Base-by-base conservation (phyloP, 1,284 basidiomycete genomes). In the Trichosporon ovoides region DNA sequence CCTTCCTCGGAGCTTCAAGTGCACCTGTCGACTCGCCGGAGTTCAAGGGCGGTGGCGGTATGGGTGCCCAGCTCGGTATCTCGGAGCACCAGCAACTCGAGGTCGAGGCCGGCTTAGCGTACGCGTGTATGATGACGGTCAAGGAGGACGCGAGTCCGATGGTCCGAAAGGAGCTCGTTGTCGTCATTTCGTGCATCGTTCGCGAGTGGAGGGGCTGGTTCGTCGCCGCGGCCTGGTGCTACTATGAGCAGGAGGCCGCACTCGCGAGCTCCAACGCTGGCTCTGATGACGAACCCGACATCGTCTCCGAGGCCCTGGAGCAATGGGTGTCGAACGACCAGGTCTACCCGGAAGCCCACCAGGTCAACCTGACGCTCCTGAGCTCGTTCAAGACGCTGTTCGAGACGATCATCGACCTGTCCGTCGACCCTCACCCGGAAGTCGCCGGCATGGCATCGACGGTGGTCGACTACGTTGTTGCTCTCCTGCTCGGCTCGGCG, bases 161-260 rank as follows among this genome's bases (percentile, higher is more conserved):
- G 84, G 94, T 95, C 7, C 82, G 96, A 61, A 97, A 97, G 77
- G 96, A 98, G 75, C 80, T 98, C 12, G 82, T 98, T 35, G 85
- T 97, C 36, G 83, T 98, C 38, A 86, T 98, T 53, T 94, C 90
- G 66, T 91, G 91, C 66, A 81, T 98, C 20, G 93, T 95, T 14
- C 89, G 91, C 71, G 93, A 97, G 76, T 98, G 94, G 89, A 81
- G 91, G 60, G 94, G 95, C 11, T 92, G 92, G 80, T 93, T 98
- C 68, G 89, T 95, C 50, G 85, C 94, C 34, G 95, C 94, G 56
- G 93, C 95, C 0, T 98, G 95, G 91, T 79, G 91, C 24, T 93
- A 94, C 78, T 91, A 90, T 86, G 89, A 95, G 66, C 72, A 79
- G 72, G 89, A 92, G 73, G 69, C 67, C 0, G 70, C 71, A 7